phyloP scores from a whole-genome alignment of 495 filamentous ascomycete species.

The Entonaema liquescens region DNA sequence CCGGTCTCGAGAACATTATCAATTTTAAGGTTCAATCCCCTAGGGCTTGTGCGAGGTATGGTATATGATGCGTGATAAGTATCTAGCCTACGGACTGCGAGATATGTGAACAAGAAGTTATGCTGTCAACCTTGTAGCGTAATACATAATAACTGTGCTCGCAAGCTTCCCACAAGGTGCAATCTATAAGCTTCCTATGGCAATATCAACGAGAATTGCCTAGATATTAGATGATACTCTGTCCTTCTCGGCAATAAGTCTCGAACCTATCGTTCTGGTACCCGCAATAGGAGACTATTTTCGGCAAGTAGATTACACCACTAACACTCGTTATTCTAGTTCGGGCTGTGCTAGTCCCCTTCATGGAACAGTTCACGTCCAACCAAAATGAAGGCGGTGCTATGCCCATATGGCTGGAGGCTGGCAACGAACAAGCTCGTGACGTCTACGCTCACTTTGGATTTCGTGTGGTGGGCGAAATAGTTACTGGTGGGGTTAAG shows the following conservation, averaged over 20 bases:
- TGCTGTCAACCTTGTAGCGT: neutral
- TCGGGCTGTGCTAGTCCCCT: constrained; percentile 24
- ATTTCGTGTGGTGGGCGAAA: constrained; percentile 18
- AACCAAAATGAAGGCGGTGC: constrained; percentile 21
- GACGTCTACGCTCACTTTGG: constrained; percentile 25
- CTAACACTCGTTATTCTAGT: constrained; percentile 14
- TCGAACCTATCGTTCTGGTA: too few species aligned
- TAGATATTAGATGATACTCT: neutral
- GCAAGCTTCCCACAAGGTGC: neutral
- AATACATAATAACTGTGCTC: neutral
- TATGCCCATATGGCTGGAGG: constrained; percentile 33
- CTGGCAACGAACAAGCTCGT: constrained; percentile 20
- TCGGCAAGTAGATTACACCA: neutral
- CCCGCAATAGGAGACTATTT: neutral
- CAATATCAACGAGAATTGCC: neutral
- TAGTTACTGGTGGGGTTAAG: constrained; percentile 10
- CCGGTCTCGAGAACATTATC: too few species aligned
- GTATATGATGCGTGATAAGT: too few species aligned
- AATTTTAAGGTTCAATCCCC: too few species aligned
- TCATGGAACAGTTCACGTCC: constrained; percentile 23
- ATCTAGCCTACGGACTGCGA: neutral
- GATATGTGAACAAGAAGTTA: neutral
- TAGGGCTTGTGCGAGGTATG: too few species aligned
- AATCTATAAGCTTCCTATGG: neutral
- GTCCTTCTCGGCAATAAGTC: neutral